A percentile compares a stretch with the other conserved stretches of the same genome.
Conservation (phyloP, 2,329 filamentous ascomycete genomes). For the Cladosporium cucumerinum region DNA sequence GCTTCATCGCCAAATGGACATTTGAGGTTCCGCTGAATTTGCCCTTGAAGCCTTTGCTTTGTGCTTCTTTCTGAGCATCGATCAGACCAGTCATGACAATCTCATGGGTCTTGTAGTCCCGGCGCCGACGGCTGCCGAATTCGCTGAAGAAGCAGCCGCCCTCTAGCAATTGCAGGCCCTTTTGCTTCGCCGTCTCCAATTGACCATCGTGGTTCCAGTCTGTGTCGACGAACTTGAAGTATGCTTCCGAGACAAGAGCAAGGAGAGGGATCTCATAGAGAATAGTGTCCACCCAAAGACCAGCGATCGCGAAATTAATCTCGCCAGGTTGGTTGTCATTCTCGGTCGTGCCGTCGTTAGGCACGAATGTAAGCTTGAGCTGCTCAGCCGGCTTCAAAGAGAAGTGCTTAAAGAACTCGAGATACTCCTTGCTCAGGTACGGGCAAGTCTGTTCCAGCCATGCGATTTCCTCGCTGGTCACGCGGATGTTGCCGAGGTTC, state of each 20-base stretch:
- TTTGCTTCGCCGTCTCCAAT: constrained; percentile 76
- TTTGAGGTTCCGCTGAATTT: constrained; percentile 88
- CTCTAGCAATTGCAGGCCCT: constrained; percentile 73
- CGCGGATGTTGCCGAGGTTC: constrained; percentile 76
- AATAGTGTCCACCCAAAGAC: constrained; percentile 90
- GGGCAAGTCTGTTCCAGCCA: constrained; percentile 77
- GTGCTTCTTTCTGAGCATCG: constrained; percentile 69
- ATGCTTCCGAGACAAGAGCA: constrained; percentile 88
- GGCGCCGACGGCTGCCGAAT: constrained; percentile 82
- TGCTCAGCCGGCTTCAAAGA: constrained; percentile 78
- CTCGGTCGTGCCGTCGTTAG: constrained; percentile 55
- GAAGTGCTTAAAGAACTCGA: constrained; percentile 78
- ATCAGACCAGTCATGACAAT: constrained; percentile 85
- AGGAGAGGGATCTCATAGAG: constrained; percentile 95
- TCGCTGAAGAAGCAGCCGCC: constrained; percentile 88
- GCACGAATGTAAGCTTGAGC: constrained; percentile 65
- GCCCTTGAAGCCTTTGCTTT: constrained; percentile 60
- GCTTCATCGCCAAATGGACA: constrained; percentile 93
- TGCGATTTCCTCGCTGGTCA: constrained; percentile 73
- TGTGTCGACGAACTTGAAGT: constrained; percentile 92
- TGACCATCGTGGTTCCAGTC: constrained; percentile 90
- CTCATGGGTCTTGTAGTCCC: constrained; percentile 93
- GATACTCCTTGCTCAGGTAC: constrained; percentile 74
- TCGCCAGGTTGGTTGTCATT: constrained; percentile 57
- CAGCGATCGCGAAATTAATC: constrained; percentile 71